Evolutionary conservation across 148 eudicot species (phyloP).

Genomic region (Rhododendron williamsianum): DNA sequence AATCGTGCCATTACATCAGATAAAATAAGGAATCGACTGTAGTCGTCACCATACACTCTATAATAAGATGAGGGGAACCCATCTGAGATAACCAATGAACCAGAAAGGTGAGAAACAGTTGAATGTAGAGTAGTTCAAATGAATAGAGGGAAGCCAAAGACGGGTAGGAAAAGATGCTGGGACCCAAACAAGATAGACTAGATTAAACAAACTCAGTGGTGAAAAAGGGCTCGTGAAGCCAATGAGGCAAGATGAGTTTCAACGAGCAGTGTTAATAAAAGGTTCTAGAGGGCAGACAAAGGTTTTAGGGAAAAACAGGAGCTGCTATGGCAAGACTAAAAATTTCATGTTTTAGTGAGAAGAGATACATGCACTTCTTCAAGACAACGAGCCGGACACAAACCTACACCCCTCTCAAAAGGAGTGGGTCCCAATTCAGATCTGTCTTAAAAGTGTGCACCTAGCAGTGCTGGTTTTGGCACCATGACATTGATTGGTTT

Average conservation of each 20-base stretch:
- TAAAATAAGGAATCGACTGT: background rate
- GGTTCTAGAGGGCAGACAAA: background rate
- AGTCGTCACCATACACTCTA: background rate
- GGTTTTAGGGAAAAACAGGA: background rate
- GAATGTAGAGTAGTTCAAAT: background rate
- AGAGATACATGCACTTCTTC: background rate
- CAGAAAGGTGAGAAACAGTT: background rate
- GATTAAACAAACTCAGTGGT: background rate
- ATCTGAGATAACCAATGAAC: background rate
- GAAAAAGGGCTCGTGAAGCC: background rate
- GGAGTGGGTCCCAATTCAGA: background rate
- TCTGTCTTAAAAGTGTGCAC: background rate
- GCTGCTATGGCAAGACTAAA: background rate
- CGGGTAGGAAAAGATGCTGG: background rate
- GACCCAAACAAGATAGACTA: background rate
- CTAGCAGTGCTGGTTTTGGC: background rate
- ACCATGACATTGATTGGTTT: background rate
- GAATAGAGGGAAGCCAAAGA: slow-evolving; percentile 1
- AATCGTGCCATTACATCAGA: background rate
- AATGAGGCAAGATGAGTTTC: background rate
- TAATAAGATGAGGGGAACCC: background rate
- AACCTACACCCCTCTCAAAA: background rate
- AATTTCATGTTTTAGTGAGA: background rate
- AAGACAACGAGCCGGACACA: background rate
- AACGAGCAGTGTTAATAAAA: background rate